Conservation (phyloP, 164 flowering plant genomes). For the Echeveria elegans region DNA sequence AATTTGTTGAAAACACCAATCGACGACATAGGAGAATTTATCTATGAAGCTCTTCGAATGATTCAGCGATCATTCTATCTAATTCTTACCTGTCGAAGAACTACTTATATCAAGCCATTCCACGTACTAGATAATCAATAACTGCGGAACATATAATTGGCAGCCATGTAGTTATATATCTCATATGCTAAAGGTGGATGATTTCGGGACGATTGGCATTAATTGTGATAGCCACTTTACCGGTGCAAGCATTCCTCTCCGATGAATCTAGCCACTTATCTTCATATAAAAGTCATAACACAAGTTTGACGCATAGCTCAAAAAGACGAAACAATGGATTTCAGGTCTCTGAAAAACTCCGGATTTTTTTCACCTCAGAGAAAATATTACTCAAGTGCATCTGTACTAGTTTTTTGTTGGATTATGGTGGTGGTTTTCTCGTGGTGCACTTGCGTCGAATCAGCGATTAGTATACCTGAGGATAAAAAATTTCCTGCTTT, state of each 20-base stretch:
- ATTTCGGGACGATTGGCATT: background rate
- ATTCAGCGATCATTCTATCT: background rate
- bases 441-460: background rate
- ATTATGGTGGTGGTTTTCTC: background rate
- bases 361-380: background rate
- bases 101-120: background rate
- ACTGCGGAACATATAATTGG: background rate
- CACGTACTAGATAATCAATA: background rate
- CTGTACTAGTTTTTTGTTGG: background rate
- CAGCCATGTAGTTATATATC: background rate
- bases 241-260: background rate
- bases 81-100: background rate
- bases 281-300: background rate
- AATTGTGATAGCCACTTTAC: background rate
- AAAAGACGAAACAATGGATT: background rate
- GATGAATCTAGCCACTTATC: background rate
- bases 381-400: background rate
- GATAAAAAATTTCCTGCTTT: conserved; percentile 25
- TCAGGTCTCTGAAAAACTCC: background rate
- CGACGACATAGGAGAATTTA: background rate
- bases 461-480: background rate
- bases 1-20: background rate
- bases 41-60: background rate
- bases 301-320: background rate
- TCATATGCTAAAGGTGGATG: background rate